These are phyloP conservation scores for Oryza glaberrima DNA, from an alignment of 176 grass and related monocot species.

Conservation along the genomic window DNA sequence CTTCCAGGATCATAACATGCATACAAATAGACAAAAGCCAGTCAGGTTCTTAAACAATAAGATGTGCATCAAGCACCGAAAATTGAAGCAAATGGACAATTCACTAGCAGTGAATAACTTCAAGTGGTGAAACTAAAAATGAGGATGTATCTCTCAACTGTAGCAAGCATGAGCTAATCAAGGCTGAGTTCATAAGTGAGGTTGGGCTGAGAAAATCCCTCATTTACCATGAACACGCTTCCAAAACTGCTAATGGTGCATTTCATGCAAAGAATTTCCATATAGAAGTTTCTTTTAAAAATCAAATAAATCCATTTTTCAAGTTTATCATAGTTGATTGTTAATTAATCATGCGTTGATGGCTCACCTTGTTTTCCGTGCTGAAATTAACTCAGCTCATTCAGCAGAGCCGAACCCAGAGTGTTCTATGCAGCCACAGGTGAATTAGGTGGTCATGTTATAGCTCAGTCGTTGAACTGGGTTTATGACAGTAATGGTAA, in stretches of 20 bases:
- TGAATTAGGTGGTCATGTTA: neutral
- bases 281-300: too few relatives aligned
- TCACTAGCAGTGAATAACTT: constrained; percentile 9
- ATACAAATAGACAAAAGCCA: constrained; percentile 41
- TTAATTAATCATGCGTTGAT: too few relatives aligned
- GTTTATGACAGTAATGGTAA: constrained; percentile 12
- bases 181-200: too few relatives aligned
- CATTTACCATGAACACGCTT: too few relatives aligned
- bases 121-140: neutral
- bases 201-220: too few relatives aligned
- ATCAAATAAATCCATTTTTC: too few relatives aligned
- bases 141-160: neutral
- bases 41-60: constrained; percentile 39
- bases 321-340: too few relatives aligned
- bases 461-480: neutral
- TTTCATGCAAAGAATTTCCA: too few relatives aligned
- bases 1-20: constrained; percentile 56
- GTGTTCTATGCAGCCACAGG: neutral
- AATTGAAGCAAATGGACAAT: neutral
- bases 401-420: too few relatives aligned
- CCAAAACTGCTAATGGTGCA: too few relatives aligned
- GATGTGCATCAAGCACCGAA: constrained; percentile 3
- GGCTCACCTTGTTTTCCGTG: too few relatives aligned
- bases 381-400: too few relatives aligned
- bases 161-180: constrained; percentile 7